Conservation (phyloP, 139 green algal genomes). For the Raphidocelis subcapitata region DNA sequence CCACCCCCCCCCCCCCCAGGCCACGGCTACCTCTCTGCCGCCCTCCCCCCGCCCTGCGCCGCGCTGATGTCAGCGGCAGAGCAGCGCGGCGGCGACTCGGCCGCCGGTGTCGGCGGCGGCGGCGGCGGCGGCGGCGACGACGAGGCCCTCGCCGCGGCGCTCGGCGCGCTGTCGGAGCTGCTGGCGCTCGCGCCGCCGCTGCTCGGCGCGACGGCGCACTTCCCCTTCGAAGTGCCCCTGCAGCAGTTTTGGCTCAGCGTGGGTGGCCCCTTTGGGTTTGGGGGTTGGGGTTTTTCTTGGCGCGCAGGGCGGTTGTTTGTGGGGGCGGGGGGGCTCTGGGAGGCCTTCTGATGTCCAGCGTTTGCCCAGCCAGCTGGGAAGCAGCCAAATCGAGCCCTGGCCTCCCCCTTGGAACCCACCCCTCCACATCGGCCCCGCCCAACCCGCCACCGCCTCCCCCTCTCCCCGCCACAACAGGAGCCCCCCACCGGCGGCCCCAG, state of each 20-base stretch:
- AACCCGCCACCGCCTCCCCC: too few species aligned
- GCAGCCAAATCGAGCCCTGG: too few species aligned
- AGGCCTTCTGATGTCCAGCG: too few species aligned
- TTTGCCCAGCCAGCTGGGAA: too few species aligned
- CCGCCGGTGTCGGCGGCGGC: neutral
- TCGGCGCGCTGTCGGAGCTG: neutral
- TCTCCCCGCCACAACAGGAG: conserved; percentile 6
- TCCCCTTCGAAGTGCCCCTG: conserved; percentile 17
- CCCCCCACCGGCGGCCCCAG: conserved; percentile 8
- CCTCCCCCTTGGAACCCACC: too few species aligned
- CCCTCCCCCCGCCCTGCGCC: conserved; percentile 11
- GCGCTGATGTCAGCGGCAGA: conserved; percentile 15
- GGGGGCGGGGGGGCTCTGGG: neutral
- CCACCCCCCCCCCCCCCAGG: neutral
- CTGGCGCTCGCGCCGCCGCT: conserved; percentile 22
- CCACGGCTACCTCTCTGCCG: conserved; percentile 1
- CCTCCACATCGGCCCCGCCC: too few species aligned
- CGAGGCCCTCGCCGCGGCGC: neutral
- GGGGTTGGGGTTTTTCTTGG: neutral
- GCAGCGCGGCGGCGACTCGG: conserved; percentile 15
- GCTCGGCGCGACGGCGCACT: conserved; percentile 5
- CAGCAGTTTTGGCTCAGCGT: conserved; percentile 17
- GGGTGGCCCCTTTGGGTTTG: neutral
- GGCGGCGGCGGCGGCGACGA: neutral
- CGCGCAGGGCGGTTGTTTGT: neutral